These are phyloP conservation scores for Epichloe sp. DNA, from an alignment of 2,329 filamentous ascomycete species.

Conservation along the genomic window DNA sequence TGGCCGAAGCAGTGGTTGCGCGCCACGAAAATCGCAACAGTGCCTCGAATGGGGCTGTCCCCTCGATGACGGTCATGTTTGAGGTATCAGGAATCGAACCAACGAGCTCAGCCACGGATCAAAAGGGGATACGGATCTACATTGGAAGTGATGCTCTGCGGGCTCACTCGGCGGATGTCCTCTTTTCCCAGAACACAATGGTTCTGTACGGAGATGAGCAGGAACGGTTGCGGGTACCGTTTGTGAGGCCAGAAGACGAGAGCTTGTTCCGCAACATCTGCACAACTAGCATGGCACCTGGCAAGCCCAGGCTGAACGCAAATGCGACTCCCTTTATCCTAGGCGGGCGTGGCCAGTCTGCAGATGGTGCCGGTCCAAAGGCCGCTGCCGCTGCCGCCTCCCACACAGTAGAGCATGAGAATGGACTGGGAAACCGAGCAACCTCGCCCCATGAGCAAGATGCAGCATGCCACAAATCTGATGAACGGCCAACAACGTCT, in stretches of 20 bases:
- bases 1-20: constrained; percentile 78
- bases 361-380: constrained; percentile 2
- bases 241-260: constrained; percentile 86
- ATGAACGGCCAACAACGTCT: constrained; percentile 23
- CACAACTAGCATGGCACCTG: constrained; percentile 43
- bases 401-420: constrained; percentile 10
- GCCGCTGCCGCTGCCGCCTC: not conserved
- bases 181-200: constrained; percentile 86
- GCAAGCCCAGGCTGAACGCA: constrained; percentile 47
- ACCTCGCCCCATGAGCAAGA: constrained; percentile 25
- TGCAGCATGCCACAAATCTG: constrained; percentile 21
- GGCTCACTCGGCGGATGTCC: constrained; percentile 74
- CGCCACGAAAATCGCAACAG: constrained; percentile 59
- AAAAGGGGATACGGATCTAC: constrained; percentile 66
- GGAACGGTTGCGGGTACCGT: constrained; percentile 77
- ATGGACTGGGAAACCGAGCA: constrained; percentile 14
- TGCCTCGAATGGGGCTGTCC: constrained; percentile 58
- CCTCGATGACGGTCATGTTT: constrained; percentile 69
- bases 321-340: constrained; percentile 29
- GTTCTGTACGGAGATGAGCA: constrained; percentile 76
- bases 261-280: constrained; percentile 63
- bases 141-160: constrained; percentile 81
- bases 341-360: constrained; percentile 18
- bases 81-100: constrained; percentile 52
- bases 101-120: constrained; percentile 19